These are phyloP conservation scores for Solanum hybrid DNA, from an alignment of 305 asterid genomes.

Conservation along the genomic window DNA sequence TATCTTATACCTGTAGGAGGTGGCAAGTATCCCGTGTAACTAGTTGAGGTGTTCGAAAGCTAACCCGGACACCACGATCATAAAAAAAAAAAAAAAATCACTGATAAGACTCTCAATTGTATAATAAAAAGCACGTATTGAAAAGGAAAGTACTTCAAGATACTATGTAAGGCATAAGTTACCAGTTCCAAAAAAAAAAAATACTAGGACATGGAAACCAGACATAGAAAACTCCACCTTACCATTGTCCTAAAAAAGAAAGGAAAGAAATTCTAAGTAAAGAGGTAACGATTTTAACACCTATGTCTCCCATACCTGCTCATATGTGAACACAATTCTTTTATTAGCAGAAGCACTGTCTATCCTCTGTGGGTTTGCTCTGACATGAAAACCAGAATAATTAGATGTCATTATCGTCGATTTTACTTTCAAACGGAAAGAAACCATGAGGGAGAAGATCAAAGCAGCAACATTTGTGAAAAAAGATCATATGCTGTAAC, in stretches of 20 bases:
- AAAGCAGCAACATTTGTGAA: background rate
- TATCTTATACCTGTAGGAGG: background rate
- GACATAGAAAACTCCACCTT: background rate
- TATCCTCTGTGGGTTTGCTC: constrained; percentile 90
- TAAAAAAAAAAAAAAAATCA: background rate
- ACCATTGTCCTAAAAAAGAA: background rate
- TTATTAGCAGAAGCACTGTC: constrained; percentile 78
- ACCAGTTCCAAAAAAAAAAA: background rate
- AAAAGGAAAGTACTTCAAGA: background rate
- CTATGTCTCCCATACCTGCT: constrained; percentile 53
- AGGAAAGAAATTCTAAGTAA: background rate
- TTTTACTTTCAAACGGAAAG: background rate
- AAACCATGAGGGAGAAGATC: background rate
- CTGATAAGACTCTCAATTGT: background rate
- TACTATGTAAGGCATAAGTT: background rate
- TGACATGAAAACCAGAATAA: constrained; percentile 24
- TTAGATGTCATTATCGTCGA: background rate
- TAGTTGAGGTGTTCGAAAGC: background rate
- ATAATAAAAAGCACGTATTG: background rate
- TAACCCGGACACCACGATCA: background rate
- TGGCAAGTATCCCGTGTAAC: background rate
- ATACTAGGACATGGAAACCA: background rate
- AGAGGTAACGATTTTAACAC: background rate
- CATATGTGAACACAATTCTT: constrained; percentile 67
- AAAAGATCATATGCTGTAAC: background rate